A percentile compares a stretch with the other conserved stretches of the same genome.
Conservation (phyloP, 139 green algal genomes). For the Bryopsis sp. region DNA sequence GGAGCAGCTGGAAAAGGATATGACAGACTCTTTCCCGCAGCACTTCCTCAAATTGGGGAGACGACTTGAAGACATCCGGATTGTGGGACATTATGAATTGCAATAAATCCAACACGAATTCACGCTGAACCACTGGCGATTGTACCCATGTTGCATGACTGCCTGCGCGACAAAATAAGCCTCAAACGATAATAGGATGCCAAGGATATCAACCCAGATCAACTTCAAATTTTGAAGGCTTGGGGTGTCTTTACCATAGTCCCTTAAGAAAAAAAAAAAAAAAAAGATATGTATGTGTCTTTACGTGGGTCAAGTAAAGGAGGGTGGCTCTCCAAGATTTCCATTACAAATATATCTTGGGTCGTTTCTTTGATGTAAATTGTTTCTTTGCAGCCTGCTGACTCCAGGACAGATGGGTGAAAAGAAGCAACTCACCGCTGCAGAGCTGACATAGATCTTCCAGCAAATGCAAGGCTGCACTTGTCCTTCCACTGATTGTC, state of each 20-base stretch:
- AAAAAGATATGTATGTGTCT: no score
- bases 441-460: conserved; percentile 35
- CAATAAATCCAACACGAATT: conserved; percentile 67
- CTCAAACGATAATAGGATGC: no score
- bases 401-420: no score
- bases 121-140: conserved; percentile 38
- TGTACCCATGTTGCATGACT: conserved; percentile 37
- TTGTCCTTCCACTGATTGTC: neutral
- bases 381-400: no score
- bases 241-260: no score
- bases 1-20: conserved; percentile 38
- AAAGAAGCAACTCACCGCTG: neutral
- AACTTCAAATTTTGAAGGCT: no score
- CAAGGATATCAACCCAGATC: no score
- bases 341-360: no score
- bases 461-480: conserved; percentile 48
- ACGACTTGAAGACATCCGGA: conserved; percentile 39
- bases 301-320: no score
- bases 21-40: conserved; percentile 34
- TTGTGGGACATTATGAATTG: conserved; percentile 65
- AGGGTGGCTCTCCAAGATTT: no score
- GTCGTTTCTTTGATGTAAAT: no score
- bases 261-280: no score
- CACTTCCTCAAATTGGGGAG: conserved; percentile 32
- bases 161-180: conserved; percentile 18